Conservation (phyloP, 129 eudicot species). For the Pittosporum tobira region DNA sequence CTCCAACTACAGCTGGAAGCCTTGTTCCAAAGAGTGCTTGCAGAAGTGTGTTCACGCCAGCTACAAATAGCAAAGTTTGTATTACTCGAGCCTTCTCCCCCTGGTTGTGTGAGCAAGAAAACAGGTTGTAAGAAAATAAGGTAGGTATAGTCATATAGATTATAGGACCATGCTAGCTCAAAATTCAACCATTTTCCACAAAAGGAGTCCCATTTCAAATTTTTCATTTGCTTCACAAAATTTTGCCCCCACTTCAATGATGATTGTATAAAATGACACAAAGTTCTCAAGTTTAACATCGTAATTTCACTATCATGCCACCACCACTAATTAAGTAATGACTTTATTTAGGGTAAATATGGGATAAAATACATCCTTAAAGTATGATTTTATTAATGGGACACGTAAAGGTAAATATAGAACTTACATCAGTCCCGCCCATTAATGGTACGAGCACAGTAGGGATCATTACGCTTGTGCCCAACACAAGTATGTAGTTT, state of each 20-base stretch:
- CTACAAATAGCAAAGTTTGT: constrained; percentile 84
- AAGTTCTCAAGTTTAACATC: too few species aligned
- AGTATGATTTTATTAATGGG: too few species aligned
- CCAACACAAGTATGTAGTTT: constrained; percentile 83
- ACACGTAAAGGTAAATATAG: background rate
- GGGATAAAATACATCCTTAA: too few species aligned
- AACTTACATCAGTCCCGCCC: constrained; percentile 96
- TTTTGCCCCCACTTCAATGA: too few species aligned
- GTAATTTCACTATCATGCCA: too few species aligned
- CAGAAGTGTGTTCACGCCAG: constrained; percentile 88
- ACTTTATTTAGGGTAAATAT: too few species aligned
- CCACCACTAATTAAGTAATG: too few species aligned
- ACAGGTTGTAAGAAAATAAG: background rate
- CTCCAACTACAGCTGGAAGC: constrained; percentile 95
- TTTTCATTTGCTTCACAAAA: too few species aligned
- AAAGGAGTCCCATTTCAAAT: too few species aligned
- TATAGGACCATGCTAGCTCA: background rate
- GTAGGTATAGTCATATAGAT: background rate
- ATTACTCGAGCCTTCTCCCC: constrained; percentile 94
- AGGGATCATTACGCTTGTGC: constrained; percentile 95
- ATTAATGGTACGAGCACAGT: constrained; percentile 70
- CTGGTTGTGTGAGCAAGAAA: constrained; percentile 35
- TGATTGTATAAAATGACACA: too few species aligned
- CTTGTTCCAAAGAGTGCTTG: constrained; percentile 93
- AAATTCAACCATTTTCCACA: too few species aligned